These are phyloP conservation scores for Acrocalymma vagum DNA, from an alignment of 2,329 filamentous ascomycete genomes.

Conservation along the genomic window DNA sequence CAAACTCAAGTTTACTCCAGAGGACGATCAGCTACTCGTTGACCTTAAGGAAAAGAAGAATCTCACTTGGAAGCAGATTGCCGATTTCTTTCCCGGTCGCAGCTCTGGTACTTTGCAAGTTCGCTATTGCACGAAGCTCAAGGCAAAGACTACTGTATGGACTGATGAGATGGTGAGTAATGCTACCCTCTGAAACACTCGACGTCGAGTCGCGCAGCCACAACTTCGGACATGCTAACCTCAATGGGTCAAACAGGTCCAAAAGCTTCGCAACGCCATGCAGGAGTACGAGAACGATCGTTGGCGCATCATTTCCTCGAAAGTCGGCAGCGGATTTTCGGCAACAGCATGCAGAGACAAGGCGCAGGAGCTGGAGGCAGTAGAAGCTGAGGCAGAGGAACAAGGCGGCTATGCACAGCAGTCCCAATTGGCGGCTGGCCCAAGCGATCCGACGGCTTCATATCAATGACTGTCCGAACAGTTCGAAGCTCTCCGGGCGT, in stretches of 20 bases:
- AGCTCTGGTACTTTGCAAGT: constrained; percentile 93
- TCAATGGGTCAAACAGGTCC: constrained; percentile 64
- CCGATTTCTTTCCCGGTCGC: constrained; percentile 91
- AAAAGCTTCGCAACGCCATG: constrained; percentile 78
- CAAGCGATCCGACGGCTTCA: constrained; percentile 39
- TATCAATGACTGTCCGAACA: constrained; percentile 48
- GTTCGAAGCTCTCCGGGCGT: constrained; percentile 36
- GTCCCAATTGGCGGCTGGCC: constrained; percentile 37
- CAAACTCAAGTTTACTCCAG: constrained; percentile 92
- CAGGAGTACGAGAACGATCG: constrained; percentile 90
- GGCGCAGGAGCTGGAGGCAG: constrained; percentile 66
- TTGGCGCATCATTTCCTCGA: constrained; percentile 90
- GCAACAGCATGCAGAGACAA: constrained; percentile 87
- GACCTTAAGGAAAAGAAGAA: constrained; percentile 95
- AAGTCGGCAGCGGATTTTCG: constrained; percentile 89
- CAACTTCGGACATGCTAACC: constrained; percentile 43
- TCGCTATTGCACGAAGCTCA: constrained; percentile 92
- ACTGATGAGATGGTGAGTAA: constrained; percentile 85
- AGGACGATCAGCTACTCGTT: constrained; percentile 87
- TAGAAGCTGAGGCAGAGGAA: constrained; percentile 36
- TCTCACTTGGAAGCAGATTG: constrained; percentile 96
- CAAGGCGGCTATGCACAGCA: constrained; percentile 42
- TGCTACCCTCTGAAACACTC: constrained; percentile 40
- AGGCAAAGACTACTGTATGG: constrained; percentile 93
- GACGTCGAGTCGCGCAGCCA: constrained; percentile 42